Evolutionary conservation across 192 early-diverging fungal genomes (phyloP).

Genomic region (Diversispora epigaea): DNA sequence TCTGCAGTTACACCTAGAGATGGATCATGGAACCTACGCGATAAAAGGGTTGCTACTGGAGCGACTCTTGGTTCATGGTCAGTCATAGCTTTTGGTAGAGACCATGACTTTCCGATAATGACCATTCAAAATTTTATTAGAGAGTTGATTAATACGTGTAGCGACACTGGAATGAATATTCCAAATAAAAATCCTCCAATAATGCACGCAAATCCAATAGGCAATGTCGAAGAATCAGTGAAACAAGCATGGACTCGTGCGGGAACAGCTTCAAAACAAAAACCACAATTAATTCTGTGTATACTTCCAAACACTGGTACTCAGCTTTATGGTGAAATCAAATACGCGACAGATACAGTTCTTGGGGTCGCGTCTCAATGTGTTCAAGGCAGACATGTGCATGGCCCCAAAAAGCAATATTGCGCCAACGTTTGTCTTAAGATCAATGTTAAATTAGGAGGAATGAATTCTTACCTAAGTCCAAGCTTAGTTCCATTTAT

Average conservation of each 20-base stretch:
- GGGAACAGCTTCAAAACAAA: constrained; percentile 58
- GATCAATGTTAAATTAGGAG: constrained; percentile 38
- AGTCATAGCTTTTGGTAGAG: constrained; percentile 74
- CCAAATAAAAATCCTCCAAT: constrained; percentile 43
- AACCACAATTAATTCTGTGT: constrained; percentile 80
- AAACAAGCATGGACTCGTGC: constrained; percentile 70
- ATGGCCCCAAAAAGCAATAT: constrained; percentile 81
- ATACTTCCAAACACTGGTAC: constrained; percentile 78
- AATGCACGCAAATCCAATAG: constrained; percentile 54
- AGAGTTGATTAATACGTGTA: not conserved
- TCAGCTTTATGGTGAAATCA: constrained; percentile 77
- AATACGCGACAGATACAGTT: constrained; percentile 83
- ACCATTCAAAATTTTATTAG: not conserved
- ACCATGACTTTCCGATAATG: constrained; percentile 48
- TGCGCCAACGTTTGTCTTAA: constrained; percentile 24
- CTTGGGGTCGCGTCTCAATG: constrained; percentile 90
- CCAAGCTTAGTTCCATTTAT: constrained; percentile 24
- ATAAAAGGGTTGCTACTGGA: constrained; percentile 75
- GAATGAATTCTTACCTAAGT: constrained; percentile 58
- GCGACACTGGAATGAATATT: not conserved
- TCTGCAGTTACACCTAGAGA: constrained; percentile 53
- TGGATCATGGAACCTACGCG: constrained; percentile 87
- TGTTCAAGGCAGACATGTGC: constrained; percentile 76
- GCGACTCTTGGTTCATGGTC: constrained; percentile 75
- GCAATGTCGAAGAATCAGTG: constrained; percentile 71